Evolutionary conservation across 139 green algal species (phyloP).

Genomic region (Volvox africanus): DNA sequence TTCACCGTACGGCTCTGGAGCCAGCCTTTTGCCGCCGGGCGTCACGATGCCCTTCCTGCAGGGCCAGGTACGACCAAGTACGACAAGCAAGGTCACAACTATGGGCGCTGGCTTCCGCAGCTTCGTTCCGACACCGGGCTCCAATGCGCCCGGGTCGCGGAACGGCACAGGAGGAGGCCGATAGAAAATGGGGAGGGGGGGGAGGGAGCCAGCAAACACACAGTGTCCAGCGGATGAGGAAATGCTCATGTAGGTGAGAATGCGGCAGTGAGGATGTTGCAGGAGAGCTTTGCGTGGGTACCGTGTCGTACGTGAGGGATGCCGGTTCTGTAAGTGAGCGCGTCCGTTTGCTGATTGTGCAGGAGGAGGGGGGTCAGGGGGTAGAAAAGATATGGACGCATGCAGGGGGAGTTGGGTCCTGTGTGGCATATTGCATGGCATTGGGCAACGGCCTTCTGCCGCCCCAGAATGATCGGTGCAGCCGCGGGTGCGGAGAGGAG

Average conservation of each 20-base stretch:
- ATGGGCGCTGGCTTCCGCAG: slow-evolving; percentile 50
- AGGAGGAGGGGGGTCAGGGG: too few species aligned
- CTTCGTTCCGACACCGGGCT: slow-evolving; percentile 42
- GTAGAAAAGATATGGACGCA: too few species aligned
- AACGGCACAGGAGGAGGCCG: background rate
- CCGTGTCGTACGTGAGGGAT: too few species aligned
- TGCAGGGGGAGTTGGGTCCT: too few species aligned
- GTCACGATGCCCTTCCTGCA: background rate
- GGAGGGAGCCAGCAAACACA: background rate
- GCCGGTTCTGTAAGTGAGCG: too few species aligned
- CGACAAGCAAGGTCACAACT: slow-evolving; percentile 46
- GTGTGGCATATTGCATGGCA: too few species aligned
- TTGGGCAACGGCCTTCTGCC: too few species aligned
- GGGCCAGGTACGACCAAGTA: slow-evolving; percentile 33
- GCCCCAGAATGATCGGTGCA: too few species aligned
- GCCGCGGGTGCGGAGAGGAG: too few species aligned
- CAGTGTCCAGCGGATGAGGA: background rate
- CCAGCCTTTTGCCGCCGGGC: background rate
- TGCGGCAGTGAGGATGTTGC: background rate
- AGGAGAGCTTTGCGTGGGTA: too few species aligned
- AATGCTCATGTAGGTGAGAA: background rate
- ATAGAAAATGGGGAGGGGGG: background rate
- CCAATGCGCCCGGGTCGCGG: background rate
- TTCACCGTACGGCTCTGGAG: background rate
- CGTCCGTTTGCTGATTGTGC: too few species aligned